Evolutionary conservation across 345 rosid genomes (phyloP).

Genomic region (Carallia brachiata): DNA sequence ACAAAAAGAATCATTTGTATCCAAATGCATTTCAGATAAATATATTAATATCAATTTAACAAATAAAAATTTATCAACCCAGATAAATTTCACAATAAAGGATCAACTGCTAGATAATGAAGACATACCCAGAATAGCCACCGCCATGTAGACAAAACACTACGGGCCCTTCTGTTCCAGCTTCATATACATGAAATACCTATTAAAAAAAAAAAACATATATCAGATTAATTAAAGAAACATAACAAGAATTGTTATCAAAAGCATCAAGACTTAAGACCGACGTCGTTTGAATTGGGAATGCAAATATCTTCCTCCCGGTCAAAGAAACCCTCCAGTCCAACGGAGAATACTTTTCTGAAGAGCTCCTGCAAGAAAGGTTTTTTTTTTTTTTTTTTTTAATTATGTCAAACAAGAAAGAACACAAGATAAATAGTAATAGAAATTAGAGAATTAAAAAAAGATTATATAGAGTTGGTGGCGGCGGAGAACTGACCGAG

Average conservation of each 20-base stretch:
- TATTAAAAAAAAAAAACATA: constrained; percentile 29
- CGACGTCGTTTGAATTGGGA: constrained; percentile 65
- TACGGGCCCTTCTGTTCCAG: constrained; percentile 88
- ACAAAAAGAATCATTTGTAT: too few species aligned
- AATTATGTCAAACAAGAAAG: not conserved
- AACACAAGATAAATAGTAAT: not conserved
- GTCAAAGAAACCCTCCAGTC: constrained; percentile 77
- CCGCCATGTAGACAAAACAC: constrained; percentile 94
- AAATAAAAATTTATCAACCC: not conserved
- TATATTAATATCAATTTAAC: not conserved
- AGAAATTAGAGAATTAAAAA: not conserved
- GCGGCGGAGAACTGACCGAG: constrained; percentile 39
- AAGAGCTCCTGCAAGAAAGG: constrained; percentile 43
- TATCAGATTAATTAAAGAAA: not conserved
- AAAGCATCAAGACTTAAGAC: constrained; percentile 14
- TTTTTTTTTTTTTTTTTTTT: not conserved
- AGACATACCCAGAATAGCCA: constrained; percentile 81
- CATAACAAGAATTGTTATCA: not conserved
- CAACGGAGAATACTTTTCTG: constrained; percentile 56
- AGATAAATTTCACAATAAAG: not conserved
- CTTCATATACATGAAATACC: constrained; percentile 91
- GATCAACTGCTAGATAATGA: not conserved
- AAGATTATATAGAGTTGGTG: not conserved
- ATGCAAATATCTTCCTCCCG: constrained; percentile 69
- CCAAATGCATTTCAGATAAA: too few species aligned